Evolutionary conservation across 2,329 filamentous ascomycete species (phyloP).

Genomic region (Ceratocystis smalleyi): DNA sequence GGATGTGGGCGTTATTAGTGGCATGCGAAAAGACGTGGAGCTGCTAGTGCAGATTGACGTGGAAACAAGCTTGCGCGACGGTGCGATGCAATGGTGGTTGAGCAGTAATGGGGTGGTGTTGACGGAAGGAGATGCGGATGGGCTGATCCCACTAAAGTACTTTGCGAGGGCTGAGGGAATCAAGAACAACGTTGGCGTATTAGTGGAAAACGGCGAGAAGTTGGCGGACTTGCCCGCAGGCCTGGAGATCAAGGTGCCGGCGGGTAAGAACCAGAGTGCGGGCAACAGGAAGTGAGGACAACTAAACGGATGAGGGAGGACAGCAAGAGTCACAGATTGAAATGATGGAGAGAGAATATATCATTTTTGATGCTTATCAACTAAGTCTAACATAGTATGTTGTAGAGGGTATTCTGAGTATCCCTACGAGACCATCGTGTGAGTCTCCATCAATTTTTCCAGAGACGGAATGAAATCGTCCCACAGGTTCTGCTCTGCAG

Average conservation of each 20-base stretch:
- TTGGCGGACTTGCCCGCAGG: conserved; percentile 49
- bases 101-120: conserved; percentile 67
- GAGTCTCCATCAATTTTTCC: conserved; percentile 14
- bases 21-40: conserved; percentile 66
- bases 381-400: background rate
- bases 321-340: background rate
- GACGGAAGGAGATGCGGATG: conserved; percentile 42
- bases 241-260: conserved; percentile 34
- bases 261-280: conserved; percentile 29
- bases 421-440: background rate
- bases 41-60: conserved; percentile 66
- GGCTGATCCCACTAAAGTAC: conserved; percentile 48
- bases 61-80: conserved; percentile 44
- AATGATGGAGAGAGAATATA: background rate
- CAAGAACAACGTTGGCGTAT: conserved; percentile 41
- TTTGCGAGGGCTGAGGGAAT: conserved; percentile 57
- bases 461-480: conserved; percentile 22
- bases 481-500: conserved; percentile 28
- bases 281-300: conserved; percentile 17
- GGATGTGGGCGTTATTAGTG: conserved; percentile 45
- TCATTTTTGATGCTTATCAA: background rate
- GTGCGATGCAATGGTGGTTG: conserved; percentile 54
- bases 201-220: conserved; percentile 57
- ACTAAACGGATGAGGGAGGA: background rate
- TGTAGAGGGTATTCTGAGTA: background rate